Percentiles rank a stretch among this genome's conserved stretches.
Evolutionary conservation across 148 eudicot species (phyloP).

Genomic region (Polygonum aviculare): DNA sequence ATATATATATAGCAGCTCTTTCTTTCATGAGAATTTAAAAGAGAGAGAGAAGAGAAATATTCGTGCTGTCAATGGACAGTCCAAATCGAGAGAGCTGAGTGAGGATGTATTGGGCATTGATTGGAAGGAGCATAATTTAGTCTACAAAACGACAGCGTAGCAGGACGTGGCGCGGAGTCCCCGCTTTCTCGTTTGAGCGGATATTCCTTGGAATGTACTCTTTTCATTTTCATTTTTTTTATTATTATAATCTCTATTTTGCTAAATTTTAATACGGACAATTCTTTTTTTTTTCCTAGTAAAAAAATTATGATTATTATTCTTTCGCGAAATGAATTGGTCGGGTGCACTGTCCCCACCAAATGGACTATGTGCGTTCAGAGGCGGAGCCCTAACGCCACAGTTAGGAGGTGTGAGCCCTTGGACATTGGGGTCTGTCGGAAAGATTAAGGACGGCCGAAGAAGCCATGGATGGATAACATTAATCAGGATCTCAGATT

Average conservation of each 20-base stretch:
- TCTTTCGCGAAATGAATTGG: not conserved
- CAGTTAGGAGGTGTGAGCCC: too few species aligned
- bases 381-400: too few species aligned
- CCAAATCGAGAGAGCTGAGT: not conserved
- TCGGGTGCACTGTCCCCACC: not conserved
- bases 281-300: not conserved
- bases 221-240: not conserved
- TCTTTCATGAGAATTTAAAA: too few species aligned
- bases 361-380: not conserved
- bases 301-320: too few species aligned
- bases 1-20: too few species aligned
- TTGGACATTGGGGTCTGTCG: too few species aligned
- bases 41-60: too few species aligned
- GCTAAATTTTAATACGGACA: not conserved
- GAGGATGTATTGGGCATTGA: not conserved
- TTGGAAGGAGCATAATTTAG: not conserved
- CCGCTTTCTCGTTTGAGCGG: constrained; percentile 11
- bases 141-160: not conserved
- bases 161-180: constrained; percentile 18
- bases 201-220: constrained; percentile 24
- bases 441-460: too few species aligned
- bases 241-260: not conserved
- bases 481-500: too few species aligned
- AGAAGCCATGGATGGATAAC: too few species aligned
- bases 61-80: not conserved